Evolutionary conservation across 225 moss, liverwort and hornwort genomes (phyloP).

Genomic region (Antitrichia curtipendula): DNA sequence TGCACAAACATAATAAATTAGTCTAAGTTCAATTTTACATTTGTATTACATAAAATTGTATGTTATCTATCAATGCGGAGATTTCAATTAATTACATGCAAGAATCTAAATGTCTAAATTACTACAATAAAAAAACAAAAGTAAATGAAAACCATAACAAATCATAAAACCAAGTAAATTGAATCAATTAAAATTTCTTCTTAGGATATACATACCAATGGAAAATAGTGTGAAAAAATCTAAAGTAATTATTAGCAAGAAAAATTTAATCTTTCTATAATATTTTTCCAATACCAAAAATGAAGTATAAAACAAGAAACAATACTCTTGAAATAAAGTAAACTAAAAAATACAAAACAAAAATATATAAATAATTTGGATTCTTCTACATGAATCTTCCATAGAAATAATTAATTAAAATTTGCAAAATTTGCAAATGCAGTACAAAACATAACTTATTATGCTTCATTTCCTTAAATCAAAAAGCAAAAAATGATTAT

Average conservation of each 20-base stretch:
- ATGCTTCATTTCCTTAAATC: neutral
- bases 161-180: neutral
- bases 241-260: neutral
- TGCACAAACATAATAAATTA: too few species aligned
- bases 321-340: neutral
- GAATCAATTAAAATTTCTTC: neutral
- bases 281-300: neutral
- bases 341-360: neutral
- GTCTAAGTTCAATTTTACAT: neutral
- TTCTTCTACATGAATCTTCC: neutral
- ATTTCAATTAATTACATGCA: neutral
- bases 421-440: neutral
- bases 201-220: neutral
- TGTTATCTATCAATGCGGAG: neutral
- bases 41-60: neutral
- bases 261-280: neutral
- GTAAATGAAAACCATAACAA: neutral
- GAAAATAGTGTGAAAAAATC: neutral
- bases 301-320: neutral
- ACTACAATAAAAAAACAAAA: neutral
- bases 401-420: neutral
- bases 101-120: neutral
- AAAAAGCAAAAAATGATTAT: neutral
- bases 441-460: neutral
- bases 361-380: neutral